Evolutionary conservation across 352 stramenopile genomes (phyloP).

Genomic region (Phytophthora sp.): DNA sequence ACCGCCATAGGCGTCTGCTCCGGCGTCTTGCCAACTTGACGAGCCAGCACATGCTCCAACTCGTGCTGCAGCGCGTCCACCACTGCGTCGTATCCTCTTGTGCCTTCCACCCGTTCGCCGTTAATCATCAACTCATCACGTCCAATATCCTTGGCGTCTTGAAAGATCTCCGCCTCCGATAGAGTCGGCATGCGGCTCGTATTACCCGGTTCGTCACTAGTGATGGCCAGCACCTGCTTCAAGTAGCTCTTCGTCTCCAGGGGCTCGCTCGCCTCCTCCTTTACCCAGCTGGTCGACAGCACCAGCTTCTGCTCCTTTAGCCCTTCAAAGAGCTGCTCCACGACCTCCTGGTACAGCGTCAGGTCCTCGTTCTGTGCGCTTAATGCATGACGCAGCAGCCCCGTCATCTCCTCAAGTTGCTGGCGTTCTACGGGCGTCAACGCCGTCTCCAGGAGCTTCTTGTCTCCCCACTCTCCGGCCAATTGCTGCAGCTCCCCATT

Average conservation of each 20-base stretch:
- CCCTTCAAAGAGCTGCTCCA: constrained; percentile 60
- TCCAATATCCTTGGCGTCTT: constrained; percentile 83
- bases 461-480: constrained; percentile 45
- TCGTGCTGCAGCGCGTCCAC: constrained; percentile 53
- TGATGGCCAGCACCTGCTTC: constrained; percentile 39
- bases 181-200: constrained; percentile 30
- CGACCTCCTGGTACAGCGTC: constrained; percentile 60
- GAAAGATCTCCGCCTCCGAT: constrained; percentile 64
- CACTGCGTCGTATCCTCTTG: constrained; percentile 65
- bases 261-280: constrained; percentile 1
- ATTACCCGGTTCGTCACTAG: constrained; percentile 9
- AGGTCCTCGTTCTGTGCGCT: constrained; percentile 37
- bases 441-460: constrained; percentile 20
- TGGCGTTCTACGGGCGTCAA: constrained; percentile 16
- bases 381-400: constrained; percentile 50
- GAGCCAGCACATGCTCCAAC: constrained; percentile 43
- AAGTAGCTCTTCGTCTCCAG: constrained; percentile 39
- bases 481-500: constrained; percentile 26
- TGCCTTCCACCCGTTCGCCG: constrained; percentile 50
- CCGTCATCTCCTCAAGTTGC: constrained; percentile 48
- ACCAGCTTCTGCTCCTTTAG: constrained; percentile 40
- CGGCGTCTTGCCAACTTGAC: constrained; percentile 35
- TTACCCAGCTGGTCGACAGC: constrained; percentile 58
- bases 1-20: constrained; percentile 42
- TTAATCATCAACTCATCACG: constrained; percentile 81